Evolutionary conservation across 73 alveolate genomes (phyloP), one percentile per base, ranked within the genome.

Genomic region (Diophrys appendiculata): DNA sequence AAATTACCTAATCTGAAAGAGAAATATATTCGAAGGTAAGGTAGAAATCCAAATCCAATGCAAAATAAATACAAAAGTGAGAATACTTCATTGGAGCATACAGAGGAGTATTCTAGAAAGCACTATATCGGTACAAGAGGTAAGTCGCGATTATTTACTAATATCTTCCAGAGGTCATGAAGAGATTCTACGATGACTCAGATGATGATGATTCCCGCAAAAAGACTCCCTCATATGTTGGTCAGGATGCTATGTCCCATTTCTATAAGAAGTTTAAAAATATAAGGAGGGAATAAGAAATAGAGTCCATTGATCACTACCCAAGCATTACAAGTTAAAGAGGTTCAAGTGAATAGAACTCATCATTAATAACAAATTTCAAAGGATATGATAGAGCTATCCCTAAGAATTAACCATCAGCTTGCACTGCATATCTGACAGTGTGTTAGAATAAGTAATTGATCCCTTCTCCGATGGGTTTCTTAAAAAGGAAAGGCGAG

Each of bases 121-220:
- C 60, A 43, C 18, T 43, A 43, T 18, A 43, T 43, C 60, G n/a
- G 18, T 11, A 43, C 60, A 43, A 43, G 60, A 43, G n/a, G n/a
- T n/a, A n/a, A n/a, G n/a, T n/a, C n/a, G n/a, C n/a, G n/a, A n/a
- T n/a, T n/a, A n/a, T n/a, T n/a, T n/a, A n/a, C n/a, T n/a, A n/a
- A n/a, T n/a, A n/a, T n/a, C n/a, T n/a, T n/a, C n/a, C n/a, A n/a
- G 60, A 43, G 60, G 60, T 43, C 60, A 43, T 43, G 60, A 43
- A 43, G 18, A 43, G 60, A 18, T 43, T 43, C 18, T 43, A 43
- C 18, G 60, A 43, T 18, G 60, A 43, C n/a, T 43, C 60, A 43
- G 60, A 43, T 43, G 60, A 43, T 43, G 60, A 43, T 43, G 18
- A 11, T 5, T 43, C 60, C 18, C 5, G 60, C 5, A 18, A 11